phyloP scores from a whole-genome alignment of 2,329 filamentous ascomycete species.

The Aspergillus neoniger region DNA sequence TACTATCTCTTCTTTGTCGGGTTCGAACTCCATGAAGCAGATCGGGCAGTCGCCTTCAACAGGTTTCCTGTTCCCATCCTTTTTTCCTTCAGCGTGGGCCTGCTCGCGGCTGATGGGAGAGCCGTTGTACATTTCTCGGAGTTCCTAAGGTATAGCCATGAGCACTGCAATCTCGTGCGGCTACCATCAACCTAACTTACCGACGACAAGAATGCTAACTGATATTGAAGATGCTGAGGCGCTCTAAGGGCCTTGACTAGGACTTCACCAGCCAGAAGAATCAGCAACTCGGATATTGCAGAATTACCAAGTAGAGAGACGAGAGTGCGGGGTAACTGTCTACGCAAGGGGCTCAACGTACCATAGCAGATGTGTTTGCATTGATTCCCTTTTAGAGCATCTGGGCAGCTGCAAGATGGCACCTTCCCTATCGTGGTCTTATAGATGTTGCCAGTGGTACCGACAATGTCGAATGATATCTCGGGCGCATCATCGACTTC shows the following conservation, averaged over 20 bases:
- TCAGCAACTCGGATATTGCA: conserved; percentile 14
- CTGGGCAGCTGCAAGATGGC: conserved; percentile 59
- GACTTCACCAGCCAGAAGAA: conserved; percentile 42
- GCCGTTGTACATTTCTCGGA: conserved; percentile 56
- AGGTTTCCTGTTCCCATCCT: conserved; percentile 56
- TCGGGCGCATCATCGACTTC: conserved; percentile 48
- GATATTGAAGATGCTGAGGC: conserved; percentile 57
- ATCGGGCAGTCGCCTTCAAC: conserved; percentile 65
- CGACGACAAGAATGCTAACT: conserved; percentile 60
- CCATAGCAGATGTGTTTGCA: conserved; percentile 66
- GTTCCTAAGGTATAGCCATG: conserved; percentile 45
- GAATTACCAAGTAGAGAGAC: conserved; percentile 15
- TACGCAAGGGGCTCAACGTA: conserved; percentile 29
- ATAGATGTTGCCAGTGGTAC: conserved; percentile 65
- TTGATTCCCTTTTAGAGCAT: conserved; percentile 57
- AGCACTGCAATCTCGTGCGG: background rate
- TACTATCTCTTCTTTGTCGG: conserved; percentile 49
- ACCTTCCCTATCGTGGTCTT: conserved; percentile 55
- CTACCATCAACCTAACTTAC: conserved; percentile 28
- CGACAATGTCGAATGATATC: conserved; percentile 60
- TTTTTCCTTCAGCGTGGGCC: conserved; percentile 33
- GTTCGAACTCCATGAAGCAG: conserved; percentile 59
- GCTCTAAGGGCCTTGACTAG: conserved; percentile 61
- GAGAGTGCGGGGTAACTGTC: background rate
- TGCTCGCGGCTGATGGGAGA: conserved; percentile 54